These are phyloP conservation scores for Rhodamnia rubescens DNA, from an alignment of 345 rosid genomes.

Conservation along the genomic window DNA sequence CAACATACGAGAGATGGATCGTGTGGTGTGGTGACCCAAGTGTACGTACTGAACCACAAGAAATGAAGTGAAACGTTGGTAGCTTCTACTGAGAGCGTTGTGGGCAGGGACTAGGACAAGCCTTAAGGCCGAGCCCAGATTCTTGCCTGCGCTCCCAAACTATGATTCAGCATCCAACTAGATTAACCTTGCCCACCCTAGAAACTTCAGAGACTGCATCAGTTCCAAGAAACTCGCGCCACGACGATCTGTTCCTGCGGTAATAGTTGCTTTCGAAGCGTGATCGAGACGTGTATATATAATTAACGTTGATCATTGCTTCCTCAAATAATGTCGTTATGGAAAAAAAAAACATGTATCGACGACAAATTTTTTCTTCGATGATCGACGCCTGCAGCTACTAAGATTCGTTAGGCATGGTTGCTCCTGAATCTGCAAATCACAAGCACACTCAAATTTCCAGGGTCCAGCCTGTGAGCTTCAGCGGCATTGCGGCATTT, in stretches of 20 bases:
- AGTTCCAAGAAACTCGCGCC: background rate
- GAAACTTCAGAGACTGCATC: background rate
- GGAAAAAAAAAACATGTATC: background rate
- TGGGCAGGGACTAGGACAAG: background rate
- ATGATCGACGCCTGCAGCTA: background rate
- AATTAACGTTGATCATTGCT: background rate
- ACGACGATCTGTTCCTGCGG: background rate
- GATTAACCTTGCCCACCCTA: background rate
- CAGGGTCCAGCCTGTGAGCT: background rate
- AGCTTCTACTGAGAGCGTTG: background rate
- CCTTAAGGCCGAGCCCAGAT: background rate
- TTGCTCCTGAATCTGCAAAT: background rate
- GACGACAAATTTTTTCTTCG: background rate
- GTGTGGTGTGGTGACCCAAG: background rate
- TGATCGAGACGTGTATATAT: background rate
- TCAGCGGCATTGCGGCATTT: background rate
- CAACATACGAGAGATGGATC: background rate
- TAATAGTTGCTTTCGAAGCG: background rate
- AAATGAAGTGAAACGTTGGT: background rate
- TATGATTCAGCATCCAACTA: background rate
- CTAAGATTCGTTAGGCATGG: background rate
- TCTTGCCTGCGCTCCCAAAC: background rate
- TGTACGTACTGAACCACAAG: background rate
- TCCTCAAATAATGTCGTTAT: background rate
- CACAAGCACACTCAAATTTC: background rate